A percentile compares a stretch with the other conserved stretches of the same genome.
Evolutionary conservation across 1,284 basidiomycete genomes (phyloP).

Genomic region (Trichosporon inkin): DNA sequence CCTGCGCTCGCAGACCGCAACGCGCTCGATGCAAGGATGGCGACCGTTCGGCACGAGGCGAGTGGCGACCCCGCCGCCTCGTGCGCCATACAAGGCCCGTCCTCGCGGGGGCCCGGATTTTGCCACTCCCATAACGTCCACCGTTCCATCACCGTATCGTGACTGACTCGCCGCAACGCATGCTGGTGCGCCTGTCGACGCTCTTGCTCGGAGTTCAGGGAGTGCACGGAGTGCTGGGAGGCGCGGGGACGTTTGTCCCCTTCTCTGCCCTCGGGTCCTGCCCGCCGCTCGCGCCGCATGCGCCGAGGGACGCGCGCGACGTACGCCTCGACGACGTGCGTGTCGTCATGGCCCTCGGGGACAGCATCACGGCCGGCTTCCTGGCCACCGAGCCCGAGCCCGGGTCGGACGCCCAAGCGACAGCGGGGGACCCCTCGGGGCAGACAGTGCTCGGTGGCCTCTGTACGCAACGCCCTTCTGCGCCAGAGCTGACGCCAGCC

Average conservation of each 20-base stretch:
- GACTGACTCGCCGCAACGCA: too few species aligned
- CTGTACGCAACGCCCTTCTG: neutral
- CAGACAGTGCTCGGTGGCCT: neutral
- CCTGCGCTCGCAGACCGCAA: too few species aligned
- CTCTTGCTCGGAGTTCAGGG: too few species aligned
- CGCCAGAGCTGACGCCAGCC: neutral
- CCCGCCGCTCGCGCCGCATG: neutral
- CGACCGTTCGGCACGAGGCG: neutral
- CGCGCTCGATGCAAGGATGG: too few species aligned
- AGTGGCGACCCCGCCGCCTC: neutral
- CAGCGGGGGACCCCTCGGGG: too few species aligned
- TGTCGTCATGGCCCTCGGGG: constrained; percentile 49
- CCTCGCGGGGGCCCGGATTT: constrained; percentile 4
- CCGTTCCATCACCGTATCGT: too few species aligned
- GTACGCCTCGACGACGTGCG: constrained; percentile 47
- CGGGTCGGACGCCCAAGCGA: too few species aligned
- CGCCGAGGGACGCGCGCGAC: neutral
- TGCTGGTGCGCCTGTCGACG: too few species aligned
- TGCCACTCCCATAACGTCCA: neutral
- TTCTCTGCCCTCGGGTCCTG: neutral
- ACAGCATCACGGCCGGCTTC: constrained; percentile 49
- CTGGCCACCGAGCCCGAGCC: constrained; percentile 34
- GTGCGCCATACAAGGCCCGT: neutral
- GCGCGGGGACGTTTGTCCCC: neutral
- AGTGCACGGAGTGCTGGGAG: too few species aligned